Base-by-base conservation (phyloP, 208 protist genomes). In the Trypanosoma cruzi region DNA sequence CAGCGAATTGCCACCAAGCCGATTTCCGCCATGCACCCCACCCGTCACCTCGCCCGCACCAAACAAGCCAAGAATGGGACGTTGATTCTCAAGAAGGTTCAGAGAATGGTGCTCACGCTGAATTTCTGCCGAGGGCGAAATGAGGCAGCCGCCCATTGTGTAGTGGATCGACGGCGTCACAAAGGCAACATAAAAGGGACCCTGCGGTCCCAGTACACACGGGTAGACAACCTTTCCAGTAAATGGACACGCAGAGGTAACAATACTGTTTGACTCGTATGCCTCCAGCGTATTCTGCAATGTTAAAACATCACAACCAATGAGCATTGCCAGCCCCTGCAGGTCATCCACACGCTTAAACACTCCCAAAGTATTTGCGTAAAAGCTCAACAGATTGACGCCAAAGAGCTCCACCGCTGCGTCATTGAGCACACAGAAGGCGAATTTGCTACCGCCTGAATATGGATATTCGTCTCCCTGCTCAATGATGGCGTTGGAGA, bases 161-260 rank as follows among this genome's bases (percentile, higher is more conserved):
- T 99, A 99, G 82, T 99, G 98, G 69, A 99, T 91, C 8, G 85
- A 88, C 18, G 98, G 98, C 28, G 96, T 98, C 52, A 99, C 84
- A 63, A 79, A 74, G 32, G 92, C 84, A 31, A 96, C 88, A 72
- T 96, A 89, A 73, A 80, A 96, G 18, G 81, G 83, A 31, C 88
- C 86, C 34, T 88, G 70, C 11, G 77, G 32, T 40, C 84, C 90
- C 20, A 90, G 10, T 28, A 82, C 75, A 60, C 81, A 89, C 44
- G 82, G 88, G 77, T 92, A 97, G 22, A 94, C 85, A 32, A 58
- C 79, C 76, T 97, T 98, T 58, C 85, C 91, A 37, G 85, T 95
- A 32, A 77, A 40, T 32, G 75, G 75, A 68, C 83, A 90, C 22
- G 71, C 64, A 22, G 67, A 54, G 7, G 75, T 68, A 55, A 60